Evolutionary conservation across 345 rosid species (phyloP).

Genomic region (Hypericum perforatum): DNA sequence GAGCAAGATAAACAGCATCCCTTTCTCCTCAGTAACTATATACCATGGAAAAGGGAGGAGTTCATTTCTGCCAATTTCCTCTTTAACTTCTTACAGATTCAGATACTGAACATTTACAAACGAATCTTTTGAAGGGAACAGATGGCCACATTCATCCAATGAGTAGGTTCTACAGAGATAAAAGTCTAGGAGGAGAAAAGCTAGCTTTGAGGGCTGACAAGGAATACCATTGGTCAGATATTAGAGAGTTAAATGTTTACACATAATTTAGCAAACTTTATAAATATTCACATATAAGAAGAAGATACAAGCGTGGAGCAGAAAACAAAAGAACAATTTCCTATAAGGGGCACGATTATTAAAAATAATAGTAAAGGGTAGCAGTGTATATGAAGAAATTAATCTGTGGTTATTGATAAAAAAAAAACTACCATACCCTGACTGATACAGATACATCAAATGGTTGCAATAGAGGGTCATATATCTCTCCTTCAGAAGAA

Average conservation of each 20-base stretch:
- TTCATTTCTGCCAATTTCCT: no score
- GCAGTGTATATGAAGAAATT: neutral
- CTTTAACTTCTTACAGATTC: no score
- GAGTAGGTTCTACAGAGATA: no score
- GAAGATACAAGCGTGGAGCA: conserved; percentile 3
- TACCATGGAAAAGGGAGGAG: neutral
- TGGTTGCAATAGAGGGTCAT: conserved; percentile 48
- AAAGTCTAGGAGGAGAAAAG: no score
- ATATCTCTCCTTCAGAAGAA: conserved; percentile 30
- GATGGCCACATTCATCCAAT: no score
- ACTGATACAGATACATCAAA: conserved; percentile 49
- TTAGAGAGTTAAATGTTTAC: no score
- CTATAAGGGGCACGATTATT: no score
- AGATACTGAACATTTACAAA: no score
- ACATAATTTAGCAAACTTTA: neutral
- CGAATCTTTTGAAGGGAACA: no score
- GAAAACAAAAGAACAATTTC: neutral
- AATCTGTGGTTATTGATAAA: neutral
- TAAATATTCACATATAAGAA: neutral
- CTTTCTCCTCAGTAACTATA: neutral
- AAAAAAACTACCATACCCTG: conserved; percentile 44
- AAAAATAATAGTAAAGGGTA: no score
- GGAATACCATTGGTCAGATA: no score
- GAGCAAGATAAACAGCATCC: neutral
- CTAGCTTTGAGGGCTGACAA: no score